Base-by-base conservation (phyloP, 2,329 filamentous ascomycete genomes). In the Pseudonectria buxi region DNA sequence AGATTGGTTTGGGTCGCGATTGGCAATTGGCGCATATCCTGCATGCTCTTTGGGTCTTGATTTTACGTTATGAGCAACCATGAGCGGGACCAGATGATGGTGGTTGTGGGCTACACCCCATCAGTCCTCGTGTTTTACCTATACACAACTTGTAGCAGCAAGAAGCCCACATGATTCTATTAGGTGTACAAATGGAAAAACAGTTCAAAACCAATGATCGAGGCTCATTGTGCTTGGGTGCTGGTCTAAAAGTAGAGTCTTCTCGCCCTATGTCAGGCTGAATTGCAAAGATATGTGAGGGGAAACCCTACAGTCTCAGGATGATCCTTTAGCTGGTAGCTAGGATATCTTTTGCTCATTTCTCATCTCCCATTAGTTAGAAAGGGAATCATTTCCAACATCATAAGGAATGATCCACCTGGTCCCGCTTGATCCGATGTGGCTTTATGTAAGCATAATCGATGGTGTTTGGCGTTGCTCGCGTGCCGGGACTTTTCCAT, bases 111-210 rank as follows among this genome's bases (percentile, higher is more conserved):
- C 30, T 39, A 35, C 30, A 32, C 29, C 45, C 39, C 41, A 35
- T 47, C 40, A 37, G 37, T 30, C 35, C 37, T 41, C 36, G 44
- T 47, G 37, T 39, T 44, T 37, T 35, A 43, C 34, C 47, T 48
- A 44, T 41, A 46, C 40, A 47, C 47, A 41, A 35, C 44, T 45
- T 30, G 28, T 15, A 12, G 40, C 39, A 40, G 50, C 41, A 45
- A 46, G 51, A 47, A 40, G 36, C 37, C 44, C 37, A 30, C 15
- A 46, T 53, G 50, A 43, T 53, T 53, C 39, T 47, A 32, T 36
- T 52, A 49, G 48, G 39, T 50, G 49, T 45, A 50, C 51, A 39
- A 53, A 53, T 49, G 50, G 44, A 36, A 37, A 42, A 49, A 49
- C 25, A 42, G 39, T 51, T 51, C 28, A 43, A 50, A 49, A 35